Base-by-base conservation (phyloP, 495 filamentous ascomycete genomes). In the Trichoderma virens region DNA sequence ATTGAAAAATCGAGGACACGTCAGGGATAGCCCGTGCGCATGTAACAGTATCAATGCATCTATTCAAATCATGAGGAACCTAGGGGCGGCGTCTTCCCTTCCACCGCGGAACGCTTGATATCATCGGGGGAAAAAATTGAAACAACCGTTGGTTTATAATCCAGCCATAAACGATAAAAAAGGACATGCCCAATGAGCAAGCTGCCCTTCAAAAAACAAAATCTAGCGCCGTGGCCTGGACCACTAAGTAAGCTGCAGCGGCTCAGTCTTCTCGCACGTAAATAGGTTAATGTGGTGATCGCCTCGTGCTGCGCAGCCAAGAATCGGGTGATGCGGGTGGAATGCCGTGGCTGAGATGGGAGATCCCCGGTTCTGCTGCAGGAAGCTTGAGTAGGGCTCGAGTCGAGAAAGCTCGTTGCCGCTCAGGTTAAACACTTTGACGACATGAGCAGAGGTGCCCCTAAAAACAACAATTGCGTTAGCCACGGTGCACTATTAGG, bases 321-420 rank as follows among this genome's bases (percentile, higher is more conserved):
- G 79, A 74, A 98, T 83, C 79, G 96, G 94, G 20, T 90, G 87
- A 71, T 99, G 94, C 4, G 94, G 94, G 75, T 99, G 94, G 80
- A 98, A 99, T 0, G 92, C 88, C 3, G 93, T 93, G 47, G 88
- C 78, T n/a, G 90, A 82, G 61, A 98, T 95, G 1, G 95, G 88
- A 0, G 88, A 81, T 41, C 85, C 84, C 60, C 88, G 86, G 64
- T 86, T 89, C 66, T 89, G 85, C 47, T 91, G 87, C 5, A 97
- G 80, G 79, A 96, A 96, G 69, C 88, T 88, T 18, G 90, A 88
- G 73, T 96, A 94, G 0, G 94, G 94, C 69, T 97, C 90, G 67
- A 90, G 83, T 34, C 85, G 85, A 13, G 90, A 92, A 47, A 98
- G 84, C 62, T 88, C 83, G 31, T 75, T 80, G 47, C 90, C 89